These are phyloP conservation scores for Raphanus raphanistrum DNA, from an alignment of 345 rosid genomes.

Conservation along the genomic window DNA sequence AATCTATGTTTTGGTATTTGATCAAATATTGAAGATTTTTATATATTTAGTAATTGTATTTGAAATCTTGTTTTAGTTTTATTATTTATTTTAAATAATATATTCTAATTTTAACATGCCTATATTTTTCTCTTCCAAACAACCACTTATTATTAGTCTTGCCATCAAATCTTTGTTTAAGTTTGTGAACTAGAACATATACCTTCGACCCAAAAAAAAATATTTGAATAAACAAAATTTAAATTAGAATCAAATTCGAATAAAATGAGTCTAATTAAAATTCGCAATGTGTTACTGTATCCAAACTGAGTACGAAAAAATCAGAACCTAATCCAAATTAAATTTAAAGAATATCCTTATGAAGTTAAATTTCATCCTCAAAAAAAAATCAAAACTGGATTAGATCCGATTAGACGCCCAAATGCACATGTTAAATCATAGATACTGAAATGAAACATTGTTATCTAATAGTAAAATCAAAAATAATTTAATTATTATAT, in stretches of 20 bases:
- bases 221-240: neutral
- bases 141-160: neutral
- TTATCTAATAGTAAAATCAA: neutral
- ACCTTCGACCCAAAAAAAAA: neutral
- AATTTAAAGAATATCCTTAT: neutral
- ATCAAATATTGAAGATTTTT: no score
- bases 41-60: no score
- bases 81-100: neutral
- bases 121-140: neutral
- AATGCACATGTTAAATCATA: neutral
- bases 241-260: neutral
- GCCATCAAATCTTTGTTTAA: neutral
- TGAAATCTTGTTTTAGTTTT: neutral
- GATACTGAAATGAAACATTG: neutral
- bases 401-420: neutral
- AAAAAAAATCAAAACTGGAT: no score
- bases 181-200: neutral
- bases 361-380: no score
- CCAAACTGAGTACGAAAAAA: neutral
- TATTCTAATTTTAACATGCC: no score
- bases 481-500: neutral
- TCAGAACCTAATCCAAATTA: neutral
- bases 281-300: neutral
- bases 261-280: neutral
- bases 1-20: no score